These are phyloP conservation scores for Salvia rosmarinus DNA, from an alignment of 257 asterid species.

Conservation along the genomic window DNA sequence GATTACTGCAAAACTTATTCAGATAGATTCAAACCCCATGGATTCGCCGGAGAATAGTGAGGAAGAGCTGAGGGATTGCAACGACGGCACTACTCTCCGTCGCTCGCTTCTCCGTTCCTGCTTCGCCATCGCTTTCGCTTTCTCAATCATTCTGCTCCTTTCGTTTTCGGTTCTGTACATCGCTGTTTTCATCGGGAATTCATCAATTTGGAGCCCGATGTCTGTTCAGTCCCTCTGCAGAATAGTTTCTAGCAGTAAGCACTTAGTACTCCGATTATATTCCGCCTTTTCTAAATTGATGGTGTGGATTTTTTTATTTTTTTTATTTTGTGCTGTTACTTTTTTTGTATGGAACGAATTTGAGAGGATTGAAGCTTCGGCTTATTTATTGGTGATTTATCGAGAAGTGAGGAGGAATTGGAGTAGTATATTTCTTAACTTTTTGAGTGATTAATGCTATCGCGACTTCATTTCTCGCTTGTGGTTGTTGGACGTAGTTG, in stretches of 20 bases:
- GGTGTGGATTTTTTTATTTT: background rate
- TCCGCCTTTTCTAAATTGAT: background rate
- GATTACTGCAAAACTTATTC: background rate
- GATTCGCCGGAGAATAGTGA: constrained; percentile 55
- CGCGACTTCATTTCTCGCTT: background rate
- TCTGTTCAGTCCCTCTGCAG: constrained; percentile 81
- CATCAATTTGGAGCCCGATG: constrained; percentile 81
- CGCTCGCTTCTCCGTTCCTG: constrained; percentile 50
- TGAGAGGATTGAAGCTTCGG: constrained; percentile 28
- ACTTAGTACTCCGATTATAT: background rate
- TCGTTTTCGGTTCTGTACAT: constrained; percentile 57
- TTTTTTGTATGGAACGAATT: constrained; percentile 12
- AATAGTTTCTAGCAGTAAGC: constrained; percentile 86
- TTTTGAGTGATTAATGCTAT: constrained; percentile 2
- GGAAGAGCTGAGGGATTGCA: constrained; percentile 41
- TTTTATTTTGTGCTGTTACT: background rate
- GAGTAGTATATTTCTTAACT: background rate
- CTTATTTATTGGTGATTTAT: constrained; percentile 1
- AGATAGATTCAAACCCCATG: constrained; percentile 40
- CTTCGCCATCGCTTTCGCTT: constrained; percentile 43
- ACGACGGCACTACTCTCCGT: constrained; percentile 32
- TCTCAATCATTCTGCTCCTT: constrained; percentile 45
- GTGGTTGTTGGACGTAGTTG: constrained; percentile 3
- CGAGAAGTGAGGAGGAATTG: constrained; percentile 19
- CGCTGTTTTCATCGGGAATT: constrained; percentile 63